Percentiles rank a stretch among this genome's conserved stretches.
phyloP scores from a whole-genome alignment of 495 filamentous ascomycete genomes.

The Bryoglossum gracile region DNA sequence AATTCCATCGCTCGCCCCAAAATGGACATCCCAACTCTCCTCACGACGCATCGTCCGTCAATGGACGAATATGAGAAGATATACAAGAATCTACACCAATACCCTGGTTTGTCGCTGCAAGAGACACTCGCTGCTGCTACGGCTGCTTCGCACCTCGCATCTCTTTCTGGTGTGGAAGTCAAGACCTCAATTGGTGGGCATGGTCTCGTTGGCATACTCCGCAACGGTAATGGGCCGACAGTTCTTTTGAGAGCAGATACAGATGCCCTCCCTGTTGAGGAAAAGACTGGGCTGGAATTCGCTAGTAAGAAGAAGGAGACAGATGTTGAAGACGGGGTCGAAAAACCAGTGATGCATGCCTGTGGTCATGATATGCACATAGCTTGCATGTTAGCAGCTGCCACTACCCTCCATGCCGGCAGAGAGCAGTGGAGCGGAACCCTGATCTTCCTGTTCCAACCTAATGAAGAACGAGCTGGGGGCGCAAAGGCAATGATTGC shows the following conservation, averaged over 20 bases:
- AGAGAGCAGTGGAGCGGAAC: conserved; percentile 48
- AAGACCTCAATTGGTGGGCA: conserved; percentile 46
- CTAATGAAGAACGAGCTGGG: conserved; percentile 47
- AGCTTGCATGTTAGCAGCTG: conserved; percentile 42
- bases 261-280: conserved; percentile 53
- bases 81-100: conserved; percentile 40
- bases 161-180: conserved; percentile 37
- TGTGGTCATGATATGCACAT: conserved; percentile 64
- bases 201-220: conserved; percentile 46
- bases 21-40: conserved; percentile 19
- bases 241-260: conserved; percentile 54
- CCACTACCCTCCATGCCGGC: conserved; percentile 35
- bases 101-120: conserved; percentile 47
- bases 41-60: conserved; percentile 21
- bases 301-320: conserved; percentile 38
- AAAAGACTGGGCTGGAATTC: conserved; percentile 49
- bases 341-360: conserved; percentile 56
- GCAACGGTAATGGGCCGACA: conserved; percentile 47
- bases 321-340: conserved; percentile 35
- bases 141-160: conserved; percentile 32
- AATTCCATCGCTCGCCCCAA: background rate
- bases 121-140: conserved; percentile 39
- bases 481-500: conserved; percentile 56
- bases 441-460: conserved; percentile 53
- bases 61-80: conserved; percentile 35